phyloP scores from a whole-genome alignment of 1,284 basidiomycete genomes.

The Fomitopsis schrenkii region DNA sequence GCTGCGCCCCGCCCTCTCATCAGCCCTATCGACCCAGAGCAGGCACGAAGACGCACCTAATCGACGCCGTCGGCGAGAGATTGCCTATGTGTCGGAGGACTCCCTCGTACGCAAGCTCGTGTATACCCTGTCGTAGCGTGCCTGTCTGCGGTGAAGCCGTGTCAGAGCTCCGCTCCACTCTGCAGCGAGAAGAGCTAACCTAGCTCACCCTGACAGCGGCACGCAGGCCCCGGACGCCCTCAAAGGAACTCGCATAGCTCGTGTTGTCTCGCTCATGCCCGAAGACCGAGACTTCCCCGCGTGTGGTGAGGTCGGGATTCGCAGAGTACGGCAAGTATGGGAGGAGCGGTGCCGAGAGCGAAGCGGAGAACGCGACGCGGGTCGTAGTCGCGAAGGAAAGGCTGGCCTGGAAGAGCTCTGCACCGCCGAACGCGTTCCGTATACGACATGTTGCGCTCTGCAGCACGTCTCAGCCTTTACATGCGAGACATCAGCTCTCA shows the following conservation, averaged over 20 bases:
- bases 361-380: slow-evolving; percentile 74
- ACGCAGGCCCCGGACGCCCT: slow-evolving; percentile 62
- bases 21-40: slow-evolving; percentile 8
- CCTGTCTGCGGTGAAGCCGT: slow-evolving; percentile 36
- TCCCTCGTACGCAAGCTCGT: slow-evolving; percentile 82
- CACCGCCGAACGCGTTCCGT: slow-evolving; percentile 89
- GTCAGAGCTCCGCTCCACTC: background rate
- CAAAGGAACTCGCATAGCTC: slow-evolving; percentile 65
- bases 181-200: slow-evolving; percentile 27
- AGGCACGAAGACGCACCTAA: slow-evolving; percentile 47
- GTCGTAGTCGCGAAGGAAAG: slow-evolving; percentile 88
- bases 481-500: background rate
- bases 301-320: slow-evolving; percentile 53
- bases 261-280: slow-evolving; percentile 68
- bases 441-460: slow-evolving; percentile 78
- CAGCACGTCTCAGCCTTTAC: background rate
- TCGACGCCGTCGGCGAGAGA: slow-evolving; percentile 71
- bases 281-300: slow-evolving; percentile 59
- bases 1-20: slow-evolving; percentile 35
- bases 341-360: slow-evolving; percentile 51
- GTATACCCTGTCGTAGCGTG: slow-evolving; percentile 45
- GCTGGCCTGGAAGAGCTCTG: slow-evolving; percentile 84
- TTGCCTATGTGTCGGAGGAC: slow-evolving; percentile 71
- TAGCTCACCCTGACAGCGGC: slow-evolving; percentile 62
- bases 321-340: background rate